Evolutionary conservation across 75 land plant species (phyloP), one percentile per base, ranked within the genome.

Genomic region (Azolla pinnata): DNA sequence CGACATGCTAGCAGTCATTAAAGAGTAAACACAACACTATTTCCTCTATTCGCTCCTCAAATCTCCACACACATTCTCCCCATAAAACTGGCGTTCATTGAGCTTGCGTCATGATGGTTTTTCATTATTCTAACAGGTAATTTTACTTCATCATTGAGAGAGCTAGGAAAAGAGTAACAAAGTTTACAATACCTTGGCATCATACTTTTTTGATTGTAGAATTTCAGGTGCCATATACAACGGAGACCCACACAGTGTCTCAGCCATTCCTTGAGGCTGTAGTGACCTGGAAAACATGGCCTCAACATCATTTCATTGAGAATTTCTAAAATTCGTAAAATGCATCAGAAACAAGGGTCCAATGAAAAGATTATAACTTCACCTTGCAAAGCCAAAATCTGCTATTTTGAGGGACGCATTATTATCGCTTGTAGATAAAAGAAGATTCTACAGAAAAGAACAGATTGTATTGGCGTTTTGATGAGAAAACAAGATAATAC

Each of bases 151-250:
- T n/a, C n/a, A n/a, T n/a, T n/a, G n/a, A n/a, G n/a, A n/a, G n/a
- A n/a, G n/a, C n/a, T n/a, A n/a, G n/a, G n/a, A n/a, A n/a, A 35
- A 35, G 10, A 35, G 12, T 35, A 12, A 47, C 24, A 57, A 33
- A 5, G 7, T 3, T 58, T n/a, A n/a, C n/a, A n/a, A n/a, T 73
- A 95, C 99, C 97, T 95, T 95, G 18, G 99, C 97, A 77, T 95
- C 99, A 73, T 95, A 95, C 62, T 82, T 95, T 50, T 90, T 87
- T 27, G 71, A 59, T 59, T 86, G 86, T 78, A 95, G 79, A 58
- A 95, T 86, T 58, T 95, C 99, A 31, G 99, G 99, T 62, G 99
- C 99, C 99, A 95, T 95, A 75, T 95, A 95, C 21, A 95, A 75
- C 0, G 97, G 99, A 70, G 99, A 95, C 44, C 99, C 99, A 76